Conservation (phyloP, 2,329 filamentous ascomycete species). For the Helminthosporium solani region DNA sequence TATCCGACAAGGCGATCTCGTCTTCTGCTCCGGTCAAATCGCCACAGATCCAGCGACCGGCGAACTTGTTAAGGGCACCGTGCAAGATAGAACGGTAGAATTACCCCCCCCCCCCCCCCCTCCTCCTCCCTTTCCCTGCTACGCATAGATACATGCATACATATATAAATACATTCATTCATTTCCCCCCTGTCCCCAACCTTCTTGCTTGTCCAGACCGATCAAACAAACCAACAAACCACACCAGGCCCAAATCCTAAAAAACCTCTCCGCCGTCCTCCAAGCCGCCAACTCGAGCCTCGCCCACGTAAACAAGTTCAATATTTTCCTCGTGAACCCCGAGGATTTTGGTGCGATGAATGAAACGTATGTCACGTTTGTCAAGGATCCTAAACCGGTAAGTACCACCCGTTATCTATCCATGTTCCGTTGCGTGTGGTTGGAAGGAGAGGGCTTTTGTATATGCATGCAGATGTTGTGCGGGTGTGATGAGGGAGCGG, state of each 20-base stretch:
- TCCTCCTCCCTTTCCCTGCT: neutral
- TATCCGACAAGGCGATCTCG: slow-evolving; percentile 50
- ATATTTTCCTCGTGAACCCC: slow-evolving; percentile 66
- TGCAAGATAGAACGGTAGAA: slow-evolving; percentile 54
- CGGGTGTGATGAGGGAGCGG: neutral
- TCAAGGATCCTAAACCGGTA: slow-evolving; percentile 25
- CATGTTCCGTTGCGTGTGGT: neutral
- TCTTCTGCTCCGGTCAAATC: slow-evolving; percentile 68
- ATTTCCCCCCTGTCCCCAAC: too few relatives aligned
- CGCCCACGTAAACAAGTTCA: slow-evolving; percentile 65
- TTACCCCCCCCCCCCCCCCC: neutral
- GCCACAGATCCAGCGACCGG: slow-evolving; percentile 57
- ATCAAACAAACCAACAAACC: neutral
- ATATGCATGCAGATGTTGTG: too few relatives aligned
- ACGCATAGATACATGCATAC: too few relatives aligned
- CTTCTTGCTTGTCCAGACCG: too few relatives aligned
- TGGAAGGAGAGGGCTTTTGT: too few relatives aligned
- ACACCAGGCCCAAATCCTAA: neutral
- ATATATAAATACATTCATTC: too few relatives aligned
- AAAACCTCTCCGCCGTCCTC: slow-evolving; percentile 48
- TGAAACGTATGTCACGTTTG: slow-evolving; percentile 55
- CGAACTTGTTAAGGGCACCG: slow-evolving; percentile 57
- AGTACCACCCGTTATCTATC: neutral
- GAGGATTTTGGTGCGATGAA: slow-evolving; percentile 63
- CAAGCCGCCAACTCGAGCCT: slow-evolving; percentile 61